Base-by-base conservation (phyloP, 805 yeast genomes). In the Pichia nanzhaoensis region DNA sequence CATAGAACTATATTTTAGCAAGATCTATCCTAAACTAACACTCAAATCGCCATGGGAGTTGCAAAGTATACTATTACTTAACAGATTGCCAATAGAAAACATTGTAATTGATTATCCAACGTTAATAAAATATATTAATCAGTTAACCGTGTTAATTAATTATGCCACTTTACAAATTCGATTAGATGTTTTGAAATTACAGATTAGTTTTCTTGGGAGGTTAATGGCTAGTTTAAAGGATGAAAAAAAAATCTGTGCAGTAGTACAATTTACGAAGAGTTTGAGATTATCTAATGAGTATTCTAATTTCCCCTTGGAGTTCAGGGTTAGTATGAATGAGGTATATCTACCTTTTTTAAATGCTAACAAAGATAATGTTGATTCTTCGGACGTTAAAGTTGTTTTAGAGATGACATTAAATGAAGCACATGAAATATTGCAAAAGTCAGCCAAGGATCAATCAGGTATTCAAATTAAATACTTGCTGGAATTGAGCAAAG, bases 1-100 rank as follows among this genome's bases (percentile, higher is more conserved):
- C 21, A 20, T 38, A 3, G n/a, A 39, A 8, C 17, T 18, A 3
- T 50, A 47, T 43, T 50, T 50, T 21, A 19, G n/a, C 10, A 21
- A 30, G 3, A 18, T 43, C 3, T 49, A 46, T 31, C 44, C 43
- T 2, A 14, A 27, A 7, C 37, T 47, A n/a, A 31, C 41, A 9
- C 21, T 50, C 4, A 18, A 43, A 5, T 32, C 32, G 20, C 51
- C 50, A 24, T 50, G 51, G 51, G 49, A 47, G 12, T 34, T 50
- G 30, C 53, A 50, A 20, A 47, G 51, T 13, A 50, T 50, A 20
- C 31, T 22, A 5, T 30, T 50, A 18, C 24, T 50, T 1, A 48
- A 43, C 10, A 47, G 45, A 34, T 14, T 47, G 3, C 47, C 47
- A 22, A 2, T 22, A n/a, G n/a, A 9, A 12, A 16, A 34, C 13